Conservation (phyloP, 495 filamentous ascomycete species). For the Xylaria longipes region DNA sequence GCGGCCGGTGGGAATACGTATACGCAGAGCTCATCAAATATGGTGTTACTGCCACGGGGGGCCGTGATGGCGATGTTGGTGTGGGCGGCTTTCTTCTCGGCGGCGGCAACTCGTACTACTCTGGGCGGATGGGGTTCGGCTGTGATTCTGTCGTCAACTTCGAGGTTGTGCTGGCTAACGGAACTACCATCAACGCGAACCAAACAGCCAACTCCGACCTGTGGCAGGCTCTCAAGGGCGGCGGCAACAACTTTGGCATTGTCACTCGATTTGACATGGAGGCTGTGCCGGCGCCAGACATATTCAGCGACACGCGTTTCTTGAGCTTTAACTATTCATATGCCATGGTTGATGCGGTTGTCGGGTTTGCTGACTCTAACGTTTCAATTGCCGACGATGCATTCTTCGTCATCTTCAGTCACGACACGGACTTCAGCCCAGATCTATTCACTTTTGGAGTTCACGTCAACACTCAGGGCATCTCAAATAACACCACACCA, state of each 20-base stretch:
- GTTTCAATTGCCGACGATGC: constrained; percentile 34
- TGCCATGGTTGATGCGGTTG: constrained; percentile 34
- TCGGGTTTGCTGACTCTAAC: constrained; percentile 38
- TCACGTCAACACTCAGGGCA: constrained; percentile 31
- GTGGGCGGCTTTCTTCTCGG: constrained; percentile 52
- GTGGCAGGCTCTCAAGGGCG: constrained; percentile 62
- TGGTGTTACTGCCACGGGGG: constrained; percentile 47
- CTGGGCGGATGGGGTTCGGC: constrained; percentile 50
- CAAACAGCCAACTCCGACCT: constrained; percentile 51
- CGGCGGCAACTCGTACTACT: constrained; percentile 52
- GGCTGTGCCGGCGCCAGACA: constrained; percentile 35
- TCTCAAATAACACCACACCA: constrained; percentile 27
- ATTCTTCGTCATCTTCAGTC: constrained; percentile 28
- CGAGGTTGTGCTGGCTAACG: constrained; percentile 61
- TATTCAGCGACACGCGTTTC: constrained; percentile 34
- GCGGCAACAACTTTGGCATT: constrained; percentile 61
- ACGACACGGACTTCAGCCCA: constrained; percentile 10
- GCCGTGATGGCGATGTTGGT: constrained; percentile 50
- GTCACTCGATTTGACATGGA: constrained; percentile 60
- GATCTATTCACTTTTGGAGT: constrained; percentile 27
- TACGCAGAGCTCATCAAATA: constrained; percentile 45
- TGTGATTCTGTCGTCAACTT: constrained; percentile 57
- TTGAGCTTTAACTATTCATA: constrained; percentile 24
- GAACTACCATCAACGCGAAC: constrained; percentile 57
- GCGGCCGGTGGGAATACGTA: constrained; percentile 53